phyloP scores from a whole-genome alignment of 208 protist species.

The Leishmania arabica region DNA sequence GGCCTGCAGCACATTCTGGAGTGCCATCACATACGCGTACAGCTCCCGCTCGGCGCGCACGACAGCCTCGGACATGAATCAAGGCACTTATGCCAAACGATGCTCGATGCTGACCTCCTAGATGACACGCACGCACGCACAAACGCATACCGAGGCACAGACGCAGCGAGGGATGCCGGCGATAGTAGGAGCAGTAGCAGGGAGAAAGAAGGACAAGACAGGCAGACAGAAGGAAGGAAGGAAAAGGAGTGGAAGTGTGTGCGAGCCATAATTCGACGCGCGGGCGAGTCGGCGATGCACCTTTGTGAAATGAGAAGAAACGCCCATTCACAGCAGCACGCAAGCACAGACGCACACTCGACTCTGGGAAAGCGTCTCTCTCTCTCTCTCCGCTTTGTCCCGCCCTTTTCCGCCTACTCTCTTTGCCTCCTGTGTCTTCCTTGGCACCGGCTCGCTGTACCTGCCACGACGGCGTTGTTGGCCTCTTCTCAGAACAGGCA shows the following conservation, averaged over 20 bases:
- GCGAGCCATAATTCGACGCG: not conserved
- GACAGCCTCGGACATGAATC: slow-evolving; percentile 65
- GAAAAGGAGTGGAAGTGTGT: not conserved
- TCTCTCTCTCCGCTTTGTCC: not conserved
- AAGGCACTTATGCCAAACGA: not conserved
- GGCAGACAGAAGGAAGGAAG: not conserved
- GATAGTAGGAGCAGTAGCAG: not conserved
- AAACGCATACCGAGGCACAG: not conserved
- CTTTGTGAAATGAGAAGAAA: not conserved
- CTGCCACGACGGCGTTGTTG: not conserved
- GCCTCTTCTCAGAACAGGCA: not conserved
- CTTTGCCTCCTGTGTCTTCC: not conserved
- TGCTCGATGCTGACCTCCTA: not conserved
- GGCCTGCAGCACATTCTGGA: slow-evolving; percentile 46
- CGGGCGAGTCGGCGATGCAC: not conserved
- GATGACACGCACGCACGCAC: not conserved
- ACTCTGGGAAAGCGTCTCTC: not conserved
- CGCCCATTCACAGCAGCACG: not conserved
- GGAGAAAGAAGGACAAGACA: not conserved
- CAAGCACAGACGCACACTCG: not conserved
- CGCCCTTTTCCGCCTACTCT: not conserved
- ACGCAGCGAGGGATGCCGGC: not conserved
- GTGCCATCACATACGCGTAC: slow-evolving; percentile 53
- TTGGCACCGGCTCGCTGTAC: not conserved
- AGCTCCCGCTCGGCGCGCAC: slow-evolving; percentile 70